Conservation (phyloP, 192 early-diverging fungal genomes). For the Linnemannia elongata region DNA sequence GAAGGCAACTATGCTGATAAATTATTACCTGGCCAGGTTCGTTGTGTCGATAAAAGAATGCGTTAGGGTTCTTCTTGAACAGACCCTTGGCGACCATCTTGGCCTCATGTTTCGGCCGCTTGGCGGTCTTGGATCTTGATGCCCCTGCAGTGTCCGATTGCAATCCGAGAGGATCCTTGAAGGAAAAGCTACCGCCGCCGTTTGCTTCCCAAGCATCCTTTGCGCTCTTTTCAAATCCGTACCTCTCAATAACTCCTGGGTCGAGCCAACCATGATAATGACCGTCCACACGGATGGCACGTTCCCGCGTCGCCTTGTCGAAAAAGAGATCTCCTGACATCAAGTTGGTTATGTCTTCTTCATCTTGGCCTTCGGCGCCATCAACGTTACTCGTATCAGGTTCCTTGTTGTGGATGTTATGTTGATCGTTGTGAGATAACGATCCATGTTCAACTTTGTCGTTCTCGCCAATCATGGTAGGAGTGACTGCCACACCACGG, state of each 20-base stretch:
- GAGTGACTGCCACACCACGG: conserved; percentile 42
- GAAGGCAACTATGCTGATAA: no score
- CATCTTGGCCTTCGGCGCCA: conserved; percentile 36
- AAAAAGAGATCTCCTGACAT: conserved; percentile 73
- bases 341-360: conserved; percentile 45
- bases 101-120: conserved; percentile 35
- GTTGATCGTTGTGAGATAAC: conserved; percentile 28
- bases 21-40: conserved; percentile 74
- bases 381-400: not conserved
- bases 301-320: conserved; percentile 51
- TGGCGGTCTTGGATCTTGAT: conserved; percentile 13
- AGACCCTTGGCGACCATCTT: conserved; percentile 70
- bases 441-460: conserved; percentile 11
- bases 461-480: conserved; percentile 35
- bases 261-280: conserved; percentile 79
- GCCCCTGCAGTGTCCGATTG: not conserved
- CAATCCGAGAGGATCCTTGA: conserved; percentile 71
- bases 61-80: conserved; percentile 83
- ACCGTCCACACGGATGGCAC: conserved; percentile 70
- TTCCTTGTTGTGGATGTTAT: conserved; percentile 44
- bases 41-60: conserved; percentile 83
- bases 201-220: conserved; percentile 81
- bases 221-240: conserved; percentile 70
- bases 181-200: conserved; percentile 81
- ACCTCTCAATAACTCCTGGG: conserved; percentile 65